These are phyloP conservation scores for Neofusicoccum kwambonambiense DNA, from an alignment of 2,329 filamentous ascomycete species.

Conservation along the genomic window DNA sequence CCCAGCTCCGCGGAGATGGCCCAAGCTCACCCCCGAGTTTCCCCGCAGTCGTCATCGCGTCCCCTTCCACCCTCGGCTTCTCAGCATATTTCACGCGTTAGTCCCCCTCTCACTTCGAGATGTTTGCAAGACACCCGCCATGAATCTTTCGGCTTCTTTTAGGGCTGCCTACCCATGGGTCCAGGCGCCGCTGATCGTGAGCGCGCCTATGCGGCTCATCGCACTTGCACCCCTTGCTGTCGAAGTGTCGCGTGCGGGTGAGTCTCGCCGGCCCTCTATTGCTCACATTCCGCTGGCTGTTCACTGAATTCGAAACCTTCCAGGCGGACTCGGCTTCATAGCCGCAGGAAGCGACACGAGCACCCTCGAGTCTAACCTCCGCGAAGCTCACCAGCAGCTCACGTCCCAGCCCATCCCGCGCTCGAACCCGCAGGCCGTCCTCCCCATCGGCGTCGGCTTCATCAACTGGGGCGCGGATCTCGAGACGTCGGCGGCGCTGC, in stretches of 20 bases:
- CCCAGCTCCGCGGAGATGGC: constrained; percentile 9
- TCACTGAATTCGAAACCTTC: neutral
- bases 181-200: constrained; percentile 56
- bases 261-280: neutral
- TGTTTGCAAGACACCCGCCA: neutral
- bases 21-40: neutral
- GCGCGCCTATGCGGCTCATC: constrained; percentile 69
- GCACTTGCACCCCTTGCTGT: constrained; percentile 56
- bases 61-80: neutral
- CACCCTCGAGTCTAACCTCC: constrained; percentile 33
- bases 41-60: constrained; percentile 5
- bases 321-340: constrained; percentile 49
- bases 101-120: neutral
- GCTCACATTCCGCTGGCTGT: neutral
- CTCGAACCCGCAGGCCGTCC: constrained; percentile 24
- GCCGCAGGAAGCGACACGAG: constrained; percentile 44
- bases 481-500: constrained; percentile 49
- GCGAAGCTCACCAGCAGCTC: constrained; percentile 22
- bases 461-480: constrained; percentile 53
- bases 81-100: neutral
- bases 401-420: constrained; percentile 33
- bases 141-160: neutral
- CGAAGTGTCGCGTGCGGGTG: constrained; percentile 57
- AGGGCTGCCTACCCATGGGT: constrained; percentile 56
- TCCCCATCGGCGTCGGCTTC: constrained; percentile 62